Evolutionary conservation across 2,329 filamentous ascomycete species (phyloP), one percentile per base, ranked within the genome.

Genomic region (Fonsecaea pugnacius): DNA sequence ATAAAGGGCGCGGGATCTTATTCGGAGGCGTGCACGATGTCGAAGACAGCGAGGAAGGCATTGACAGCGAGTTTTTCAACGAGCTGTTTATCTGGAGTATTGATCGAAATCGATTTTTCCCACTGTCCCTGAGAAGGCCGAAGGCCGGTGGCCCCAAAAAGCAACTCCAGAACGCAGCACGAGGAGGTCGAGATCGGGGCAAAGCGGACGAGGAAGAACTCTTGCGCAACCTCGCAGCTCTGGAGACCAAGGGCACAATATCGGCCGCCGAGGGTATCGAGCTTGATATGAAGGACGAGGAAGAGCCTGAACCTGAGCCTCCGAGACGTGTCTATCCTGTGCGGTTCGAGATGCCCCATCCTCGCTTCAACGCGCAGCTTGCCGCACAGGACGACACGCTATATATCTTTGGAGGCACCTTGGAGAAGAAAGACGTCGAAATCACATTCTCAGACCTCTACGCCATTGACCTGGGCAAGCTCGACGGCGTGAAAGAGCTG

Each of bases 1-100:
- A 99, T 79, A 95, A 94, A 77, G 93, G 94, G 0, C 87, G 95
- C 66, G 95, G 95, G 0, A 94, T 99, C 63, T 79, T 92, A 72
- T 98, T 98, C 75, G 95, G 95, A 51, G 95, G 95, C 58, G 95
- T 99, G 3, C 92, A 97, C 72, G 93, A 96, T 71, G 90, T 96
- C 0, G 92, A 96, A 76, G 86, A 93, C 74, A 94, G 87, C 69
- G 93, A 96, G 75, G 95, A 99, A 76, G 92, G 91, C 3, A 96
- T 99, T 70, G 94, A 99, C 60, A 96, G 91, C 74, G 93, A 97
- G 75, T 99, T 99, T 78, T 99, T 98, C 80, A 94, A 97, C 72
- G 86, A 89, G 62, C 79, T 98, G 27, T 96, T 91, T 73, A 91
- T 93, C 4, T 98, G 93, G 91, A 97, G 96, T 73, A 88, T 96